Conservation (phyloP, 331 rosid species). For the Cucumis variabilis region DNA sequence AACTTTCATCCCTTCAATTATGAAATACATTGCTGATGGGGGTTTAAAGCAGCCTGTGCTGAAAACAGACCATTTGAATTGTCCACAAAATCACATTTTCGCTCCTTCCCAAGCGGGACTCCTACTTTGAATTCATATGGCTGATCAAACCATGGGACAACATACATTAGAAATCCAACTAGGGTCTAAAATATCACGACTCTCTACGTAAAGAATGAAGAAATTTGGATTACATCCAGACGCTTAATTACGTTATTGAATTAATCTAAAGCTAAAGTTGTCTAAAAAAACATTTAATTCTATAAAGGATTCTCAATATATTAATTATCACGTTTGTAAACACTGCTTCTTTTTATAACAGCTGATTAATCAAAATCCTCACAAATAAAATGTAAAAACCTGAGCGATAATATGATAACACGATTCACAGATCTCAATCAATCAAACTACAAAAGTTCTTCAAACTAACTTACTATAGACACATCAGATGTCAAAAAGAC, state of each 20-base stretch:
- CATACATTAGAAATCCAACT: not conserved
- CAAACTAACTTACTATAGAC: not conserved
- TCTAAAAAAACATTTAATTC: not conserved
- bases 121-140: constrained; percentile 93
- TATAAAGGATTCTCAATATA: not conserved
- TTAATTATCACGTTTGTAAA: not conserved
- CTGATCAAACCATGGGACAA: constrained; percentile 51
- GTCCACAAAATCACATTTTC: constrained; percentile 91
- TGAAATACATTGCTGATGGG: constrained; percentile 78
- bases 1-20: constrained; percentile 88
- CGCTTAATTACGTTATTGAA: not conserved
- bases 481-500: not conserved
- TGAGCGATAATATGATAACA: constrained; percentile 86
- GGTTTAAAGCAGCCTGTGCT: constrained; percentile 99
- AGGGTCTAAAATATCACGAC: not conserved
- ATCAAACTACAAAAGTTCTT: not conserved
- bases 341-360: not conserved
- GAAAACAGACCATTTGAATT: constrained; percentile 94
- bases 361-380: constrained; percentile 21
- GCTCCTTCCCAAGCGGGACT: constrained; percentile 86
- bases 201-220: not conserved
- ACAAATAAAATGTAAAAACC: constrained; percentile 46
- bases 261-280: not conserved
- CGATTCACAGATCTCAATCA: constrained; percentile 16
- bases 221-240: constrained; percentile 3